Base-by-base conservation (phyloP, 176 grass and related monocot genomes). In the Dactylis glomerata region DNA sequence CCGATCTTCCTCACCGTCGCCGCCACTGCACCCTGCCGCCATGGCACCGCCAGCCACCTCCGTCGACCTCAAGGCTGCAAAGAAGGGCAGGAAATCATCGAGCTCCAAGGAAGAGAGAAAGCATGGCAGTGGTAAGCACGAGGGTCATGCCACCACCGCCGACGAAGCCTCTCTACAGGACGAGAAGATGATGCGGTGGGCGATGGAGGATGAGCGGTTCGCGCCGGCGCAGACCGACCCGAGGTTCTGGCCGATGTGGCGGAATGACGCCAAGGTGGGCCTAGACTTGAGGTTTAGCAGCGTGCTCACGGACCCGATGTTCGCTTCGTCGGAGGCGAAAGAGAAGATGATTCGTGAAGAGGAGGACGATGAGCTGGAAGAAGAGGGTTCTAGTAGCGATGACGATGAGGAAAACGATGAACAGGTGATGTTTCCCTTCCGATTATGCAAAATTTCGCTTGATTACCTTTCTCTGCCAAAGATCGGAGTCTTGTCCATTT, bases 201-300 rank as follows among this genome's bases (percentile, higher is more conserved):
- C 69, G 46, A 91, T 91, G 82, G 86, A 86, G 56, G 95, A 94
- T 67, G 75, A 88, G 86, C 79, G 92, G 58, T 97, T 97, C 86
- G 69, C 79, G 67, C 73, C 86, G 50, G 81, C 82, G 78, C 84
- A 88, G 51, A 85, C 71, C 19, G 95, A 94, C 56, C 95, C 92
- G 55, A 64, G 87, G 75, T 97, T 94, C 54, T 22, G 46, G 73
- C 36, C 0, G 27, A 86, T 63, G 96, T 88, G 49, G 17, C 49
- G 49, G 17, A 52, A 52, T 5, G 91, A 98, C 63, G 63, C 85
- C 14, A 98, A 93, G 90, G 91, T 95, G 64, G 78, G 56, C 40
- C 80, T 98, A 42, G 96, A 95, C 45, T 86, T 85, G n/a, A 92
- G 92, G 86, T 98, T 98, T 38, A 68, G 78, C 58, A 73, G 88